Evolutionary conservation across 2,329 filamentous ascomycete genomes (phyloP), one percentile per base, ranked within the genome.

Genomic region (Neonectria magnoliae): DNA sequence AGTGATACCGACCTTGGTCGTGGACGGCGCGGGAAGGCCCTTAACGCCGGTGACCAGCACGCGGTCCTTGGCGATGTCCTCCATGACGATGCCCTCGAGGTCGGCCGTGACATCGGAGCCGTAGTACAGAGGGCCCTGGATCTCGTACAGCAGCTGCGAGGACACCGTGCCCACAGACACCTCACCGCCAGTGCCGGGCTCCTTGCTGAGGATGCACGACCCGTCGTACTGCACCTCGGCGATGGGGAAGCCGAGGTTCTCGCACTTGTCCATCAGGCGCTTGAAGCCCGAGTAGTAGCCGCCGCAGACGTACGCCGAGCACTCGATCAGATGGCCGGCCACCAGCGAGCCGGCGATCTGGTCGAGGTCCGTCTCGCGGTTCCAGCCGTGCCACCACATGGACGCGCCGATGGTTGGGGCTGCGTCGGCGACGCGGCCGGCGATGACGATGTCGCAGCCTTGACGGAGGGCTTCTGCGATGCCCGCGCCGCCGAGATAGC

Each of bases 311-410:
- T 87, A 87, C 4, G 81, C 78, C 1, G 80, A 82, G 68, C 83
- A 86, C 69, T 87, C 84, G 56, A 86, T 85, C 20, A 85, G 66
- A 71, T 86, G 83, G 1, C 83, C 84, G 1, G 82, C 82, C 27
- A 87, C 75, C 1, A 87, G 72, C 1, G 82, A 76, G 1, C 81
- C 81, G 0, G 84, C 85, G 11, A 88, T 78, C 38, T 75, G 67
- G 64, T 87, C 80, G 44, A 81, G 84, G 45, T 83, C 78, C 0
- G 66, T 68, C 57, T 75, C 79, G 16, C 81, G 78, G 1, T 68
- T 63, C 86, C 85, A 88, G 2, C 77, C 73, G 64, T 87, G 79
- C 84, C 85, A 88, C 74, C 79, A 87, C 75, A 81, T 82, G 0
- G 85, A 84, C 0, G 83, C 83, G 0, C 82, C 85, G 53, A 87